phyloP scores from a whole-genome alignment of 2,329 filamentous ascomycete species.

The Clonostachys rhizophaga region DNA sequence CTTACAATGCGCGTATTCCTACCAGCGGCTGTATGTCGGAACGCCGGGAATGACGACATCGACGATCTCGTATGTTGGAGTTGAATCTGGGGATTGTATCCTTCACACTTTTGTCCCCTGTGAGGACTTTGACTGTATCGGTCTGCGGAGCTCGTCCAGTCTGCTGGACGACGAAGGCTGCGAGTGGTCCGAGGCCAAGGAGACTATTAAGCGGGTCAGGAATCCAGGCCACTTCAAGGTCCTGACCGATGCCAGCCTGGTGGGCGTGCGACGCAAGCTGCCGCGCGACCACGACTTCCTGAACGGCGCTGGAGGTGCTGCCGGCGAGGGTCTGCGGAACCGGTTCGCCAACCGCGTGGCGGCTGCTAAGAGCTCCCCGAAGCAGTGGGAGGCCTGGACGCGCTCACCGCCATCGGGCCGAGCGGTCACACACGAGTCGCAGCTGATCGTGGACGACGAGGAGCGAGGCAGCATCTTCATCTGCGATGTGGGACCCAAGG shows the following conservation, averaged over 20 bases:
- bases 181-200: conserved; percentile 44
- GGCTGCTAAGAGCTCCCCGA: conserved; percentile 9
- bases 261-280: conserved; percentile 54
- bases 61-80: conserved; percentile 59
- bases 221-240: conserved; percentile 64
- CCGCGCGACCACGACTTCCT: neutral
- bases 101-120: conserved; percentile 58
- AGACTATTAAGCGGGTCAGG: conserved; percentile 47
- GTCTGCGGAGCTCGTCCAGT: conserved; percentile 41
- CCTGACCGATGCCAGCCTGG: conserved; percentile 52
- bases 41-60: conserved; percentile 51
- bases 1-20: conserved; percentile 54
- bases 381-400: conserved; percentile 52
- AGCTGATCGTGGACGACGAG: conserved; percentile 33
- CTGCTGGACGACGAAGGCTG: conserved; percentile 37
- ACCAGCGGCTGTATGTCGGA: conserved; percentile 8
- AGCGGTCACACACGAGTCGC: conserved; percentile 37
- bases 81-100: conserved; percentile 56
- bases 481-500: conserved; percentile 60
- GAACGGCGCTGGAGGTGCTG: conserved; percentile 5
- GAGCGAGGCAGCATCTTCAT: conserved; percentile 54
- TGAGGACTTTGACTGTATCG: conserved; percentile 50
- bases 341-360: conserved; percentile 14
- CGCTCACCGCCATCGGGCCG: conserved; percentile 36
- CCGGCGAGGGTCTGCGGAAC: conserved; percentile 17